phyloP scores from a whole-genome alignment of 23 red algal genomes.

The Cyanidiococcus yangmingshanensis region DNA sequence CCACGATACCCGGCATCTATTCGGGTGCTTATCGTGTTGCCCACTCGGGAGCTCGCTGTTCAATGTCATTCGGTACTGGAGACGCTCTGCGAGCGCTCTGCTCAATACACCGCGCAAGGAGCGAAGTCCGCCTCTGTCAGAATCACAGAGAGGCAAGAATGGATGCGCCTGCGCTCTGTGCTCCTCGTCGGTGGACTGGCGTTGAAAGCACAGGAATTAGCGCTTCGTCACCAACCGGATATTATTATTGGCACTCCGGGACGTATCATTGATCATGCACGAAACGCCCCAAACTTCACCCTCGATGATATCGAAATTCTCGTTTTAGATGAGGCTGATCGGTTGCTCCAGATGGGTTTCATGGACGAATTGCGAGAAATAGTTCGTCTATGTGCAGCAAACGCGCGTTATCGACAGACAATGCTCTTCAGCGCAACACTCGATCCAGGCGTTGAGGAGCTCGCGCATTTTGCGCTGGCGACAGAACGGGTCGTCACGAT shows the following conservation, averaged over 20 bases:
- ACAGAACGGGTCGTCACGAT: constrained; percentile 38
- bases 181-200: constrained; percentile 78
- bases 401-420: constrained; percentile 36
- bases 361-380: constrained; percentile 75
- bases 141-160: not conserved
- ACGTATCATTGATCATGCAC: constrained; percentile 72
- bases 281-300: constrained; percentile 64
- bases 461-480: constrained; percentile 52
- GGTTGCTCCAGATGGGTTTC: constrained; percentile 87
- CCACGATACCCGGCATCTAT: constrained; percentile 21
- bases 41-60: constrained; percentile 82
- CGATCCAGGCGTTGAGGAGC: constrained; percentile 40
- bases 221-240: constrained; percentile 55
- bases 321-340: constrained; percentile 94
- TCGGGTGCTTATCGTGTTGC: constrained; percentile 62
- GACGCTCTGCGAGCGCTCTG: constrained; percentile 22
- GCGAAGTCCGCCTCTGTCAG: not conserved
- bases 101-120: not conserved
- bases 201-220: constrained; percentile 52
- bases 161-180: constrained; percentile 34
- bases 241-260: constrained; percentile 87
- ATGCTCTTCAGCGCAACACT: constrained; percentile 87
- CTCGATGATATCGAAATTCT: constrained; percentile 77
- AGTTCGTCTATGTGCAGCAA: constrained; percentile 29
- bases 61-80: constrained; percentile 77